Evolutionary conservation across 2,329 filamentous ascomycete species (phyloP).

Genomic region (Fusarium verticillioides): DNA sequence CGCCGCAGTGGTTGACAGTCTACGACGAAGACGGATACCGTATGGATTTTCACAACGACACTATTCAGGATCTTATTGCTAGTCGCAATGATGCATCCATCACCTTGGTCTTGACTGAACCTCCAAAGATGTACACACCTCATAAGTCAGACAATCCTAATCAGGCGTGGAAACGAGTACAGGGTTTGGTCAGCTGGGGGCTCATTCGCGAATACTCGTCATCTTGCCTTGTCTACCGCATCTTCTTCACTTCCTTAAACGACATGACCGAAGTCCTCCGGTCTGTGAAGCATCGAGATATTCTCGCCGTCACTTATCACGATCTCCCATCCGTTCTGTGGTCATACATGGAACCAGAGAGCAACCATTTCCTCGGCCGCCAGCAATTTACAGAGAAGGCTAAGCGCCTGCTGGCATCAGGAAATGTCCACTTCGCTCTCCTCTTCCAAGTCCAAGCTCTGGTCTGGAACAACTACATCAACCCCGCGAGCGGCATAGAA

Average conservation of each 20-base stretch:
- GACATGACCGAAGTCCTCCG: constrained; percentile 17
- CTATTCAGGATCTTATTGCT: constrained; percentile 58
- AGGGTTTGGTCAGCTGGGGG: constrained; percentile 39
- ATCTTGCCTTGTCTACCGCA: constrained; percentile 59
- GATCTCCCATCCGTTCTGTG: constrained; percentile 31
- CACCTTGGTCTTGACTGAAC: constrained; percentile 62
- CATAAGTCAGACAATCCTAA: background rate
- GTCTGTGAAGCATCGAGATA: constrained; percentile 40
- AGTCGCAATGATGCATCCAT: constrained; percentile 52
- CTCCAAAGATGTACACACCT: constrained; percentile 60
- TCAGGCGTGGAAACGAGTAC: constrained; percentile 45
- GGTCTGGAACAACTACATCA: constrained; percentile 70
- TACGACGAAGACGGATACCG: constrained; percentile 15
- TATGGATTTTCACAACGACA: constrained; percentile 62
- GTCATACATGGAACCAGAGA: constrained; percentile 36
- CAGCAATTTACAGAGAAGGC: constrained; percentile 38
- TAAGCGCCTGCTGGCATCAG: constrained; percentile 39
- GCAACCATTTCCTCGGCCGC: constrained; percentile 17
- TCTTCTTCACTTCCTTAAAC: constrained; percentile 28
- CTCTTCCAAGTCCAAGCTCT: constrained; percentile 73
- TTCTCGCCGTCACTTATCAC: constrained; percentile 40
- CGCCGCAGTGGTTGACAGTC: constrained; percentile 29
- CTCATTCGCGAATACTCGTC: constrained; percentile 34
- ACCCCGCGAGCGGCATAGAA: constrained; percentile 61
- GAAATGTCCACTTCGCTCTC: constrained; percentile 58